Conservation (phyloP, 768 basidiomycete genomes). For the Xerocomus potaroensis region DNA sequence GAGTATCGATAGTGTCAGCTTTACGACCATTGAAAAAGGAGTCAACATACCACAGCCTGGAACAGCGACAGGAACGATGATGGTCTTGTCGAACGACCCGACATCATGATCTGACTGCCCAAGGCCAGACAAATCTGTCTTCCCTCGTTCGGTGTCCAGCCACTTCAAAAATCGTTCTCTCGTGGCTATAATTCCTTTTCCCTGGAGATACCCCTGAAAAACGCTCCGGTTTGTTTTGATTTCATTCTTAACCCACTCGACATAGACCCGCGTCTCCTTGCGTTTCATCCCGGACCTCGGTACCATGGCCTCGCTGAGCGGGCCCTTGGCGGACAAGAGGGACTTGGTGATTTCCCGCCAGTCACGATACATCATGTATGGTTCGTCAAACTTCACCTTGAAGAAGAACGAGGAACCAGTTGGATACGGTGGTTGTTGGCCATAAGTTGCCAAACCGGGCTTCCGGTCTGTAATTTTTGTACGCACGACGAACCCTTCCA, state of each 20-base stretch:
- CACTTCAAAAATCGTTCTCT: constrained; percentile 76
- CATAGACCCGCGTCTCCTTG: constrained; percentile 74
- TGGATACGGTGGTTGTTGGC: constrained; percentile 57
- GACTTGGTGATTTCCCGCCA: constrained; percentile 92
- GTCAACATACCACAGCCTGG: constrained; percentile 80
- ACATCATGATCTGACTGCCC: constrained; percentile 14
- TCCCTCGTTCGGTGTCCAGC: constrained; percentile 48
- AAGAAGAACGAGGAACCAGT: constrained; percentile 91
- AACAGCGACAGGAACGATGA: constrained; percentile 85
- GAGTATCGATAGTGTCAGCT: neutral
- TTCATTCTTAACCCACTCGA: constrained; percentile 77
- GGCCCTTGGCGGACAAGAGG: constrained; percentile 46
- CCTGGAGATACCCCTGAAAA: constrained; percentile 63
- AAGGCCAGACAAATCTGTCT: constrained; percentile 28
- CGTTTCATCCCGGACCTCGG: constrained; percentile 68
- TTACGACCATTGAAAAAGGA: neutral
- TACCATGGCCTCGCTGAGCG: constrained; percentile 35
- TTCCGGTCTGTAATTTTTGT: constrained; percentile 53
- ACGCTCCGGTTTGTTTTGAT: constrained; percentile 54
- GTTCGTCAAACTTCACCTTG: constrained; percentile 99
- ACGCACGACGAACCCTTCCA: constrained; percentile 95
- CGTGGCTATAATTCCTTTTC: constrained; percentile 81
- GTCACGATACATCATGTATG: constrained; percentile 97
- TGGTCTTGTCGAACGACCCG: constrained; percentile 57
- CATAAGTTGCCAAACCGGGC: constrained; percentile 24